Conservation (phyloP, 2,329 filamentous ascomycete genomes). For the Aspergillus fructus region DNA sequence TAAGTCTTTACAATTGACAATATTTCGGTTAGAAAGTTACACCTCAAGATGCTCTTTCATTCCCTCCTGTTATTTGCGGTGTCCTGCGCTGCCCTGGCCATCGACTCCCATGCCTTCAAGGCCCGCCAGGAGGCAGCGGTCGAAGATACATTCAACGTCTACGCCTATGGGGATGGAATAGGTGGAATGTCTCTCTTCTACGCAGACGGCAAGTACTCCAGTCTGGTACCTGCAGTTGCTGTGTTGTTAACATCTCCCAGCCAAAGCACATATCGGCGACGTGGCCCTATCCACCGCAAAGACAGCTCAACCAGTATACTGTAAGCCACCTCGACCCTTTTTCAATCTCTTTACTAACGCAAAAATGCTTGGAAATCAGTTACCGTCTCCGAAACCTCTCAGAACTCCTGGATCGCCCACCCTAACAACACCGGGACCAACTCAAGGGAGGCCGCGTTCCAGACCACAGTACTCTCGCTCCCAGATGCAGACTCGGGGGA, state of each 20-base stretch:
- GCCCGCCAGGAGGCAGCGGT: background rate
- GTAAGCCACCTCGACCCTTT: background rate
- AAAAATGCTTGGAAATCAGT: background rate
- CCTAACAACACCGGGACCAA: background rate
- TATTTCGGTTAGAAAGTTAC: no score
- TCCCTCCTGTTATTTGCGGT: background rate
- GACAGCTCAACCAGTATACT: background rate
- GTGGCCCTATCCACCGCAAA: background rate
- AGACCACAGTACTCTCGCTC: background rate
- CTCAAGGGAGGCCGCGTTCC: background rate
- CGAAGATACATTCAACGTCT: conserved; percentile 2
- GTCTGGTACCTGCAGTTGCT: background rate
- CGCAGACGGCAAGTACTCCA: background rate
- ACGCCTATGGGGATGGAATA: conserved; percentile 4
- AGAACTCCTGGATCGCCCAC: conserved; percentile 3
- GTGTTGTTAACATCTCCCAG: background rate
- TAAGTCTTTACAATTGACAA: no score
- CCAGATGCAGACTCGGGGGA: background rate
- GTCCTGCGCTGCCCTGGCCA: background rate
- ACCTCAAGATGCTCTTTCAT: background rate
- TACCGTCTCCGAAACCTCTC: background rate
- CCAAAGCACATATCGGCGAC: conserved; percentile 5
- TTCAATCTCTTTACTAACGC: background rate
- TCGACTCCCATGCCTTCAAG: background rate
- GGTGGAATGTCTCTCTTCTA: conserved; percentile 3